A percentile compares a stretch with the other conserved stretches of the same genome.
phyloP scores from a whole-genome alignment of 1,284 basidiomycete species.

The Golubevia pallescens region DNA sequence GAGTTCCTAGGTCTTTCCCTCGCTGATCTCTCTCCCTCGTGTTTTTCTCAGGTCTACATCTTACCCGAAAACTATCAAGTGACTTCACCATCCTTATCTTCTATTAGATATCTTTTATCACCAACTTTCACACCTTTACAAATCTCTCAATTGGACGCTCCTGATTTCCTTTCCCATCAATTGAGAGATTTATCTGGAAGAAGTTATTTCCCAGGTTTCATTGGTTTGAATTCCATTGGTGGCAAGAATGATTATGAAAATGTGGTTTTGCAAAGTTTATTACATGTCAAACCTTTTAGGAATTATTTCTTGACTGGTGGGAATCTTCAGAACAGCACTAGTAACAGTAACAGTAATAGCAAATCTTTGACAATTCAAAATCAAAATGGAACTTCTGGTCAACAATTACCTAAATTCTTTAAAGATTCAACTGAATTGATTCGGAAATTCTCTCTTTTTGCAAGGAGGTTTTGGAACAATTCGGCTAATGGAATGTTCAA shows the following conservation, averaged over 20 bases:
- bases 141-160: constrained; percentile 69
- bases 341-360: background rate
- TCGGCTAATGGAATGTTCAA: constrained; percentile 70
- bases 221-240: constrained; percentile 97
- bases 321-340: constrained; percentile 1
- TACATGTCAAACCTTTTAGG: constrained; percentile 87
- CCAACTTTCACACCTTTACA: constrained; percentile 74
- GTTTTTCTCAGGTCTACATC: constrained; percentile 80
- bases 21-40: background rate
- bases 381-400: too few species aligned
- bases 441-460: too few species aligned
- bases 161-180: constrained; percentile 69
- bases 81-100: constrained; percentile 90
- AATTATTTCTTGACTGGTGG: constrained; percentile 70
- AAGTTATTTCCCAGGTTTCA: constrained; percentile 88
- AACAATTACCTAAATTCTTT: too few species aligned
- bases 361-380: background rate
- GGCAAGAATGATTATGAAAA: constrained; percentile 91
- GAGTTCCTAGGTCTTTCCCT: constrained; percentile 23
- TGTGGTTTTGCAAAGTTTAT: constrained; percentile 89
- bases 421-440: too few species aligned
- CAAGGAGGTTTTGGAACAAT: too few species aligned
- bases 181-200: constrained; percentile 74
- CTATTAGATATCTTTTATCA: constrained; percentile 87
- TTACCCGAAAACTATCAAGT: constrained; percentile 97